Evolutionary conservation across 2,329 filamentous ascomycete genomes (phyloP).

Genomic region (Dissoconium aciculare): DNA sequence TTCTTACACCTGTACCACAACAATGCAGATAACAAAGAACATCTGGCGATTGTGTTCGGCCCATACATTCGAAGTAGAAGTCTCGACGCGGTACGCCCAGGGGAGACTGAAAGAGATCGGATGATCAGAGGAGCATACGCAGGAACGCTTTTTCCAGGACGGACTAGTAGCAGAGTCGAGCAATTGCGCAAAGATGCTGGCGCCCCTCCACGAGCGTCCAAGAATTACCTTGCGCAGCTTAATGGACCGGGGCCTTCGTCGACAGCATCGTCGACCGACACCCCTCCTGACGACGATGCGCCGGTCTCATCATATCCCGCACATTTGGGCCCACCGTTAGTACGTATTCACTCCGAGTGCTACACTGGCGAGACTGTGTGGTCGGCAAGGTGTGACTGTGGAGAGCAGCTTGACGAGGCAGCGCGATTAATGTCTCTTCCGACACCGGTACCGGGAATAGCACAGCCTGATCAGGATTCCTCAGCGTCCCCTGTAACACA

Average conservation of each 20-base stretch:
- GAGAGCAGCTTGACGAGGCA: slow-evolving; percentile 93
- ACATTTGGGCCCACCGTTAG: slow-evolving; percentile 47
- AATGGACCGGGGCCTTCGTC: slow-evolving; percentile 9
- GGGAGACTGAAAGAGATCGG: slow-evolving; percentile 74
- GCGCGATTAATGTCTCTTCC: slow-evolving; percentile 64
- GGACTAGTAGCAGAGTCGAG: slow-evolving; percentile 58
- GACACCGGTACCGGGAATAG: slow-evolving; percentile 17
- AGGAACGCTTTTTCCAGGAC: slow-evolving; percentile 71
- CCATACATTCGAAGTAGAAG: slow-evolving; percentile 59
- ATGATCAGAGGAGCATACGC: slow-evolving; percentile 92
- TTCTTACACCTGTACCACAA: slow-evolving; percentile 92
- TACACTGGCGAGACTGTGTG: slow-evolving; percentile 98
- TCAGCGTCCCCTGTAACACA: slow-evolving; percentile 23
- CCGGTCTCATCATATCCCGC: slow-evolving; percentile 16
- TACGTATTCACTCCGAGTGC: slow-evolving; percentile 94
- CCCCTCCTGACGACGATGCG: slow-evolving; percentile 4
- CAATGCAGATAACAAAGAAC: slow-evolving; percentile 85
- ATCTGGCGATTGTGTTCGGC: slow-evolving; percentile 93
- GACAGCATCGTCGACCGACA: slow-evolving; percentile 1
- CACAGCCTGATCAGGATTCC: slow-evolving; percentile 7
- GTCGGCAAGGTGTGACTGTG: slow-evolving; percentile 95
- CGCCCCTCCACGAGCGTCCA: slow-evolving; percentile 14
- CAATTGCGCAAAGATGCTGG: slow-evolving; percentile 29
- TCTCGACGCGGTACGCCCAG: slow-evolving; percentile 54
- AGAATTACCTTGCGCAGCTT: slow-evolving; percentile 9